Evolutionary conservation across 441 rosid genomes (phyloP).

Genomic region (Euphorbia celastroides): DNA sequence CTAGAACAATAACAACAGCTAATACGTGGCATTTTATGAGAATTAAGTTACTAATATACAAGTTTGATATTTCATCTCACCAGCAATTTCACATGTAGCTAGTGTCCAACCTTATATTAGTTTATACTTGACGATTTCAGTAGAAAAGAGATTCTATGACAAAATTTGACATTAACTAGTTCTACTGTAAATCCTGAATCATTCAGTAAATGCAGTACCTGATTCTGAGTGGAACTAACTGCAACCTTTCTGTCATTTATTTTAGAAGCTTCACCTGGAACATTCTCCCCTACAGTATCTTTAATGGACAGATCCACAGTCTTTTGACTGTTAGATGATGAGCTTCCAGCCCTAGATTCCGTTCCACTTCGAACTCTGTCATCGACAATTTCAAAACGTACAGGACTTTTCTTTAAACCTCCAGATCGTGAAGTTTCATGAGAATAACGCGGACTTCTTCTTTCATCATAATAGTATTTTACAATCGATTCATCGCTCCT

Average conservation of each 20-base stretch:
- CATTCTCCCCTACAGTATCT: constrained; percentile 29
- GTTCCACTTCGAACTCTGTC: constrained; percentile 44
- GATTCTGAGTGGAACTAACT: constrained; percentile 27
- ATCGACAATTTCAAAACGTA: constrained; percentile 80
- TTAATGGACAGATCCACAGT: constrained; percentile 29
- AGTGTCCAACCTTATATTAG: background rate
- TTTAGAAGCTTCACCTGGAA: constrained; percentile 31
- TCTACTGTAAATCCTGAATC: background rate
- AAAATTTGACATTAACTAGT: background rate
- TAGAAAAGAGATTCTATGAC: background rate
- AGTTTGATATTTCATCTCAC: background rate
- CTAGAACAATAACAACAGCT: background rate
- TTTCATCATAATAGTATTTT: constrained; percentile 45
- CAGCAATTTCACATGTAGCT: background rate
- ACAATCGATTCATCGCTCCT: constrained; percentile 37
- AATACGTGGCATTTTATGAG: background rate
- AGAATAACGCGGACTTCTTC: constrained; percentile 42
- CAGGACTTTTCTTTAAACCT: constrained; percentile 44
- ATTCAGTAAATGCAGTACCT: constrained; percentile 27
- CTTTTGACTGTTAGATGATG: constrained; percentile 39
- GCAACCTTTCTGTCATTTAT: constrained; percentile 30
- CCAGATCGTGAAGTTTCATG: constrained; percentile 40
- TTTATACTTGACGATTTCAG: background rate
- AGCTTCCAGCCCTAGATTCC: constrained; percentile 35
- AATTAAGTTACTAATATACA: background rate